These are phyloP conservation scores for Myochromella boudieri DNA, from an alignment of 768 basidiomycete species.

Conservation along the genomic window DNA sequence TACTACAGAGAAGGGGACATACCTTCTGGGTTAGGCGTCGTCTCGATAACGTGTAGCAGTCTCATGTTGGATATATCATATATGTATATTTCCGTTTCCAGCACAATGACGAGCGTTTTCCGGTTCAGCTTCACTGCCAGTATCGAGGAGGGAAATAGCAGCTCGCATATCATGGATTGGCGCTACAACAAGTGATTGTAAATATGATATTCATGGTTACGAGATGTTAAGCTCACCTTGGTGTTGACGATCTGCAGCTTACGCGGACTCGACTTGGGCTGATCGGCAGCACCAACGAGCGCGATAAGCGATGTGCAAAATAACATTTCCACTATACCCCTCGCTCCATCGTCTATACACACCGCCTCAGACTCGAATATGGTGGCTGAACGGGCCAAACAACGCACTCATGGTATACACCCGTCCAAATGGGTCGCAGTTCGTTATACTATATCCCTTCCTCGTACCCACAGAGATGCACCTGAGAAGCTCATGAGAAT, in stretches of 20 bases:
- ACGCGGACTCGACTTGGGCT: constrained; percentile 85
- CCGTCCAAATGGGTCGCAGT: constrained; percentile 96
- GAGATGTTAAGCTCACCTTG: constrained; percentile 53
- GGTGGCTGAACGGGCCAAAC: neutral
- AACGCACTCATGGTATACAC: constrained; percentile 92
- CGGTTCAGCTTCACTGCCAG: constrained; percentile 98
- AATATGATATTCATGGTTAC: no score
- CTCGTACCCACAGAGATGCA: constrained; percentile 94
- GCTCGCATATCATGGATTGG: constrained; percentile 98
- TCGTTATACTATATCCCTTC: constrained; percentile 95
- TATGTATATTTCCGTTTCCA: constrained; percentile 98
- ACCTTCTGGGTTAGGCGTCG: constrained; percentile 95
- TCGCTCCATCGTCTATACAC: constrained; percentile 82
- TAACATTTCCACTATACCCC: constrained; percentile 98
- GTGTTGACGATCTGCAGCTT: constrained; percentile 98
- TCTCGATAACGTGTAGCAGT: constrained; percentile 95
- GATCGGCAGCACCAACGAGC: constrained; percentile 93
- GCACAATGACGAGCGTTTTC: constrained; percentile 92
- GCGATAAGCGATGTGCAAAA: constrained; percentile 99
- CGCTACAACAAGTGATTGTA: constrained; percentile 48
- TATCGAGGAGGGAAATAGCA: constrained; percentile 95
- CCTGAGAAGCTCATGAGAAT: constrained; percentile 30
- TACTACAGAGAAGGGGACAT: constrained; percentile 19
- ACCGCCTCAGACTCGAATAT: neutral
- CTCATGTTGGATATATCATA: constrained; percentile 99